These are phyloP conservation scores for Furcasterigmium sp. DNA, from an alignment of 2,329 filamentous ascomycete species.

Conservation along the genomic window DNA sequence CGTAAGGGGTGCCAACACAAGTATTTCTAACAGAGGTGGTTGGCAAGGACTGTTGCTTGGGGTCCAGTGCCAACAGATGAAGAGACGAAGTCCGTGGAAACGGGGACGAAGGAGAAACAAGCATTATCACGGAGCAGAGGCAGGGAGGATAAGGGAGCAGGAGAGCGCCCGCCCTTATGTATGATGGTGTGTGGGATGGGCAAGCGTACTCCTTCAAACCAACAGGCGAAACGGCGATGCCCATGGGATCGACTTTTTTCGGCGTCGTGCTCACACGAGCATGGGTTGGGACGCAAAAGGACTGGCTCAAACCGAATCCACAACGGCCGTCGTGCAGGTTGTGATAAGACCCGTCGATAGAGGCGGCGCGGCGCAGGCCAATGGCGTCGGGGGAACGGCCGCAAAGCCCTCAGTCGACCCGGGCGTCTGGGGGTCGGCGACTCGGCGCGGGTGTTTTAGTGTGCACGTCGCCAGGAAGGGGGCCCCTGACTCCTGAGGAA, in stretches of 20 bases:
- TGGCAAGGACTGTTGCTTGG: too few relatives aligned
- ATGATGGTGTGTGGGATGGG: conserved; percentile 7
- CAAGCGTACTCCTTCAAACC: conserved; percentile 13
- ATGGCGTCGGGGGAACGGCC: not conserved
- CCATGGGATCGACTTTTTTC: conserved; percentile 3
- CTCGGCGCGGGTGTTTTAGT: not conserved
- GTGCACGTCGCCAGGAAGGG: too few relatives aligned
- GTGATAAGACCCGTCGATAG: conserved; percentile 8
- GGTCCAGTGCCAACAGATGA: too few relatives aligned
- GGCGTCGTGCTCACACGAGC: conserved; percentile 3
- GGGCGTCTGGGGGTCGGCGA: not conserved
- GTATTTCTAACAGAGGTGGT: too few relatives aligned
- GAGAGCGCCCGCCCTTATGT: conserved; percentile 8
- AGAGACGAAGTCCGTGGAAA: not conserved
- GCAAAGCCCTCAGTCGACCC: conserved; percentile 2
- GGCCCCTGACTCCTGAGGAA: not conserved
- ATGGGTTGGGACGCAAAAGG: conserved; percentile 1
- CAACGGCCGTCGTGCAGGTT: conserved; percentile 10
- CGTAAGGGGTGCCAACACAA: too few relatives aligned
- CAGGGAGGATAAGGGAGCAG: not conserved
- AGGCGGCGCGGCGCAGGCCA: conserved; percentile 1
- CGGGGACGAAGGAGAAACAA: not conserved
- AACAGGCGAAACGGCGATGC: conserved; percentile 5
- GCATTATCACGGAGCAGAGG: not conserved
- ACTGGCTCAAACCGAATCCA: conserved; percentile 6